Percentiles rank a stretch among this genome's conserved stretches.
Evolutionary conservation across 768 basidiomycete species (phyloP).

Genomic region (Nidula microcarpa): DNA sequence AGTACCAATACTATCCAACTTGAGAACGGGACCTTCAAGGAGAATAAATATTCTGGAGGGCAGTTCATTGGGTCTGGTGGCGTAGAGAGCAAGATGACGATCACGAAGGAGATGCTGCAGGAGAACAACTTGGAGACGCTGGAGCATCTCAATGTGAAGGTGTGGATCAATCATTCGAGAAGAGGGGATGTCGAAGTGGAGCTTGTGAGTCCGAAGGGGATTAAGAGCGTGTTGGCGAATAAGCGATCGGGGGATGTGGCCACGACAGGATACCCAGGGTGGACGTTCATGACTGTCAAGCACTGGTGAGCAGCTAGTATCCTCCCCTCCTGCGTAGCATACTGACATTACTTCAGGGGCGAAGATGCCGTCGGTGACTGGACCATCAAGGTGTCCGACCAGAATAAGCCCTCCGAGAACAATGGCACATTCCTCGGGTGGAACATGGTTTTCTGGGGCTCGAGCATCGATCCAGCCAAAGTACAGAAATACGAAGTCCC

Average conservation of each 20-base stretch:
- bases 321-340: not conserved
- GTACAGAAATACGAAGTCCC: constrained; percentile 63
- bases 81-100: constrained; percentile 55
- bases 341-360: constrained; percentile 56
- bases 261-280: constrained; percentile 77
- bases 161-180: constrained; percentile 86
- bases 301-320: constrained; percentile 69
- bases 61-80: constrained; percentile 64
- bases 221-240: constrained; percentile 81
- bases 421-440: constrained; percentile 81
- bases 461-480: constrained; percentile 67
- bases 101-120: constrained; percentile 64
- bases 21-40: constrained; percentile 54
- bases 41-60: constrained; percentile 58
- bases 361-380: constrained; percentile 89
- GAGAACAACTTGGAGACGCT: constrained; percentile 80
- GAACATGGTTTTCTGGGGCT: constrained; percentile 93
- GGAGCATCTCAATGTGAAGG: constrained; percentile 89
- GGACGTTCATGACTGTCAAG: constrained; percentile 98
- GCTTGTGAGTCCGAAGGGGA: constrained; percentile 77
- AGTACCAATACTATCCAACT: constrained; percentile 70
- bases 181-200: constrained; percentile 95
- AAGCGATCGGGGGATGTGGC: constrained; percentile 64
- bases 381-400: constrained; percentile 86
- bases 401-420: constrained; percentile 45